phyloP scores from a whole-genome alignment of 805 yeast species.

The Candida orba region DNA sequence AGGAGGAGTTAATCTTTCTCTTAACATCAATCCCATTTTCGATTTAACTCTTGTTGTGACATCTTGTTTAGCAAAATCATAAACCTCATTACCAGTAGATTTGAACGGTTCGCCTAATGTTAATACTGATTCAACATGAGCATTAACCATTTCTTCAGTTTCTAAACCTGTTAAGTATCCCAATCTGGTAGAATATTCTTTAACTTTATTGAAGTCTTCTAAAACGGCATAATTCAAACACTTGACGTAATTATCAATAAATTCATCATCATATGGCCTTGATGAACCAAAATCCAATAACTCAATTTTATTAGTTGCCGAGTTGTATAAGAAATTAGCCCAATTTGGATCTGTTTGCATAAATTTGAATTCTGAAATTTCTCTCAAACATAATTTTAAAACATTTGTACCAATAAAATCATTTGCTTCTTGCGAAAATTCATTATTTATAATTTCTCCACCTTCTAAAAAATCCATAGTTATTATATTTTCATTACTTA shows the following conservation, averaged over 20 bases:
- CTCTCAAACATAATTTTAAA: conserved; percentile 80
- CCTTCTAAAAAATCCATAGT: conserved; percentile 91
- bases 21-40: conserved; percentile 82
- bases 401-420: conserved; percentile 80
- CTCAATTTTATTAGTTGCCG: conserved; percentile 64
- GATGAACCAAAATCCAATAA: conserved; percentile 95
- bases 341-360: conserved; percentile 99
- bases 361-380: conserved; percentile 75
- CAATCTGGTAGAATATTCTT: conserved; percentile 56
- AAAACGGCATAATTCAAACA: conserved; percentile 69
- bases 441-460: conserved; percentile 67
- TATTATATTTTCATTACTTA: conserved; percentile 75
- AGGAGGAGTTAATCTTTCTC: conserved; percentile 90
- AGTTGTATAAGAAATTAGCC: conserved; percentile 92
- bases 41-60: conserved; percentile 89
- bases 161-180: conserved; percentile 93
- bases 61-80: conserved; percentile 77
- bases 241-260: conserved; percentile 60
- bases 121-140: conserved; percentile 86
- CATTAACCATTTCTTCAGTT: conserved; percentile 77
- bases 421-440: conserved; percentile 64
- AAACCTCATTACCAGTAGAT: conserved; percentile 33
- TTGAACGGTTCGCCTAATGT: conserved; percentile 89
- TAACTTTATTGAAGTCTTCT: conserved; percentile 58
- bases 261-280: conserved; percentile 62